Evolutionary conservation across 148 eudicot genomes (phyloP).

Genomic region (Fagopyrum esculentum): DNA sequence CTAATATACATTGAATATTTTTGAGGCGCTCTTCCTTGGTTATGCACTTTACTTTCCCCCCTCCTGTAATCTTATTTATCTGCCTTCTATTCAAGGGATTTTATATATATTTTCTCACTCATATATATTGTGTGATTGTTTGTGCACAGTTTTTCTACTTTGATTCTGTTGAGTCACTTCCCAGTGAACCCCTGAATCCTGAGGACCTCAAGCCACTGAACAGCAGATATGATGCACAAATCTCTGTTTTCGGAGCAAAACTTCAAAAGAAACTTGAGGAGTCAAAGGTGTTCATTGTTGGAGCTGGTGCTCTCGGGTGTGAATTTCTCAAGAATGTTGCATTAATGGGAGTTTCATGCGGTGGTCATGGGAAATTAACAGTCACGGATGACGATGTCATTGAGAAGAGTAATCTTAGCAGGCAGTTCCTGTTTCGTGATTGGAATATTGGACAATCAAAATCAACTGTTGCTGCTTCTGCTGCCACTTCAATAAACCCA

Average conservation of each 20-base stretch:
- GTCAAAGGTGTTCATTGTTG: slow-evolving; percentile 53
- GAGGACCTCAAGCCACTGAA: slow-evolving; percentile 54
- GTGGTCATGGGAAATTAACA: slow-evolving; percentile 30
- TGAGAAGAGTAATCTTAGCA: slow-evolving; percentile 43
- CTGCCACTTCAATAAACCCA: slow-evolving; percentile 34
- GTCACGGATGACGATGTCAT: slow-evolving; percentile 44
- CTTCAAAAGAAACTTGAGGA: slow-evolving; percentile 65
- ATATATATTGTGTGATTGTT: not conserved
- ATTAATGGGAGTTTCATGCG: slow-evolving; percentile 66
- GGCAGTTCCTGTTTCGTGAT: slow-evolving; percentile 43
- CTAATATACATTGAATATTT: not conserved
- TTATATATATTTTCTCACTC: not conserved
- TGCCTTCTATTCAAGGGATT: not conserved
- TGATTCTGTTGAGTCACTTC: slow-evolving; percentile 72
- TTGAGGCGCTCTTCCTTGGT: not conserved
- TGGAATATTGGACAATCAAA: slow-evolving; percentile 48
- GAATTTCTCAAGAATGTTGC: slow-evolving; percentile 64
- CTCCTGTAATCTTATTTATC: not conserved
- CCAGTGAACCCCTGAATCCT: slow-evolving; percentile 45
- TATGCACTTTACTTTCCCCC: not conserved
- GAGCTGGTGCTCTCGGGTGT: slow-evolving; percentile 77
- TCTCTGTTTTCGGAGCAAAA: slow-evolving; percentile 63
- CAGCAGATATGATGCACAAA: slow-evolving; percentile 65
- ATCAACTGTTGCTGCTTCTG: slow-evolving; percentile 41
- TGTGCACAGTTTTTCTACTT: slow-evolving; percentile 58